Evolutionary conservation across 176 grass and related monocot genomes (phyloP).

Genomic region (Oryza glaberrima): DNA sequence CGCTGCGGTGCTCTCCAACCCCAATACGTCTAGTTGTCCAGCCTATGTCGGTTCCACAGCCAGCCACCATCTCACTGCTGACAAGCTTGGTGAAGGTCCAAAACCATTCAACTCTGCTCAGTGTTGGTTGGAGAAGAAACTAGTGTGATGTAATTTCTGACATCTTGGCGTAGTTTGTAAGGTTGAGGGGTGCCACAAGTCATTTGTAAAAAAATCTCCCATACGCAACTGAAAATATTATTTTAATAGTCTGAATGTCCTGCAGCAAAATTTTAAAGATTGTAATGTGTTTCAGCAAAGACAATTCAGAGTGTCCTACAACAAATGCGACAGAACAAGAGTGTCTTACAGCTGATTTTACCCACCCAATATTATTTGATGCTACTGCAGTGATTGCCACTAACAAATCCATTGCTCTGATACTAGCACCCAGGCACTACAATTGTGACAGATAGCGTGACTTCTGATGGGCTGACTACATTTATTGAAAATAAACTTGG

Average conservation of each 20-base stretch:
- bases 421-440: slow-evolving; percentile 87
- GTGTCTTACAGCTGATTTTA: not conserved
- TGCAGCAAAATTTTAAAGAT: not conserved
- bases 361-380: slow-evolving; percentile 8
- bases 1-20: not conserved
- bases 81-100: not conserved
- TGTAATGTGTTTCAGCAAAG: not conserved
- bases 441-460: slow-evolving; percentile 94
- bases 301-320: not conserved
- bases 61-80: not conserved
- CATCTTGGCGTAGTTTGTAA: not conserved
- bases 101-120: not conserved
- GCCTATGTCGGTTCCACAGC: not conserved
- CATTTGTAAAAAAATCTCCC: not conserved
- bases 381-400: slow-evolving; percentile 33
- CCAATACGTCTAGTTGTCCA: not conserved
- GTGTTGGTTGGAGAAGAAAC: not conserved
- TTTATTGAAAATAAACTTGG: slow-evolving; percentile 99
- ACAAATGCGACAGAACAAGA: not conserved
- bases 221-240: not conserved
- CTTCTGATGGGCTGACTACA: slow-evolving; percentile 90
- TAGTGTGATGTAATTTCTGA: not conserved
- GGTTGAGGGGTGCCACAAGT: not conserved
- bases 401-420: slow-evolving; percentile 33
- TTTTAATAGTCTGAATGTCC: not conserved